Evolutionary conservation across 2,329 filamentous ascomycete species (phyloP).

Genomic region (Stylonectria norvegica): DNA sequence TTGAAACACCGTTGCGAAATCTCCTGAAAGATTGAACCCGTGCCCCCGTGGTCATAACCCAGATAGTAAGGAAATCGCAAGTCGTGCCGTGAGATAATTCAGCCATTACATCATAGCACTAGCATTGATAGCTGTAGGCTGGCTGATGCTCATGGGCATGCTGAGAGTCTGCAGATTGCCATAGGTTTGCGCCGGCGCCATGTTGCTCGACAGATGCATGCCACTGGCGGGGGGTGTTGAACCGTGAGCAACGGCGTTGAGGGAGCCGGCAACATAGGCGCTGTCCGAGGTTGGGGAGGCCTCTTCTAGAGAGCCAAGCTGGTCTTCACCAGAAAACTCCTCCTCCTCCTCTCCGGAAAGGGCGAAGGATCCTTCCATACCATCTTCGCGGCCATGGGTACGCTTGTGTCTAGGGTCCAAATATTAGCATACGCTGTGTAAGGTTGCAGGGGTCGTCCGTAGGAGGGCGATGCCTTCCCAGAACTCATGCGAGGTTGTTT

Average conservation of each 20-base stretch:
- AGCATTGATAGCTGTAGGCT: slow-evolving; percentile 46
- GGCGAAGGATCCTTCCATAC: slow-evolving; percentile 54
- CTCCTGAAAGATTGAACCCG: slow-evolving; percentile 25
- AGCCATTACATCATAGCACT: slow-evolving; percentile 43
- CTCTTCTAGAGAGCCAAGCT: slow-evolving; percentile 75
- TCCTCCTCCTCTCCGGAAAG: slow-evolving; percentile 83
- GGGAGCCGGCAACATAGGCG: slow-evolving; percentile 55
- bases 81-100: slow-evolving; percentile 16
- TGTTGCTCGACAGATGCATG: slow-evolving; percentile 14
- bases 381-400: slow-evolving; percentile 63
- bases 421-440: slow-evolving; percentile 9
- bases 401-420: slow-evolving; percentile 72
- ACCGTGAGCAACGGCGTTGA: slow-evolving; percentile 44
- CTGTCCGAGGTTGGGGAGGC: slow-evolving; percentile 70
- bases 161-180: slow-evolving; percentile 60
- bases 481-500: too few relatives aligned
- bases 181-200: slow-evolving; percentile 38
- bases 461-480: too few relatives aligned
- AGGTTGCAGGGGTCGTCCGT: too few relatives aligned
- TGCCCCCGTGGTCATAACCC: slow-evolving; percentile 29
- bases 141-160: slow-evolving; percentile 63
- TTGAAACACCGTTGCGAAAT: slow-evolving; percentile 18
- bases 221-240: slow-evolving; percentile 20
- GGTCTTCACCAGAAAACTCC: slow-evolving; percentile 77
- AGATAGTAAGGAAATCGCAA: slow-evolving; percentile 23